Conservation (phyloP, 2,329 filamentous ascomycete genomes). For the Mollisia scopiformis region DNA sequence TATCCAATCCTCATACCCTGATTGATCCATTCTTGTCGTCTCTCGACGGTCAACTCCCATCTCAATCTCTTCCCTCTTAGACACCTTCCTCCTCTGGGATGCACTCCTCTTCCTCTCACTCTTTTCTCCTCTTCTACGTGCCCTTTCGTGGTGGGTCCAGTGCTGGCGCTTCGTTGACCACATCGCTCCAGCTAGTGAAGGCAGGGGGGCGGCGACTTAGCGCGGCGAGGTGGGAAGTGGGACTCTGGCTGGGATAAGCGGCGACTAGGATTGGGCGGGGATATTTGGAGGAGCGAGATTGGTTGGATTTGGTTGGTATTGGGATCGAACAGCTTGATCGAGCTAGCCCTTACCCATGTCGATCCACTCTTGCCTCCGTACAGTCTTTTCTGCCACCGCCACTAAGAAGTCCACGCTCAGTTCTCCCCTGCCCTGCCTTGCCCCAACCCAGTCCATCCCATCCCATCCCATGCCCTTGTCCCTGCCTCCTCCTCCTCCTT, state of each 20-base stretch:
- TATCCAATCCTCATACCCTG: too few species aligned
- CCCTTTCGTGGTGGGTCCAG: background rate
- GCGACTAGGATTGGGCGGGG: too few species aligned
- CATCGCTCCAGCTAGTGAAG: background rate
- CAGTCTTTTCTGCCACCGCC: background rate
- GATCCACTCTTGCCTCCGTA: background rate
- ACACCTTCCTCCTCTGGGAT: background rate
- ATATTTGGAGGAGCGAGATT: too few species aligned
- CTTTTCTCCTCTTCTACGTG: background rate
- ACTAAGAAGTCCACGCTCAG: background rate
- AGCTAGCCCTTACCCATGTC: too few species aligned
- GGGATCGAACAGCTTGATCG: too few species aligned
- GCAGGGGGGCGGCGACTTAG: background rate
- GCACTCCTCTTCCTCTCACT: background rate
- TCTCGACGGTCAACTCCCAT: too few species aligned
- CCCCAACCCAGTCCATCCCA: slow-evolving; percentile 20
- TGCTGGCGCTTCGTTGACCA: slow-evolving; percentile 8
- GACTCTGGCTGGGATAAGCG: background rate
- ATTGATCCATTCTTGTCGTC: too few species aligned
- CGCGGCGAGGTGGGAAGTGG: background rate
- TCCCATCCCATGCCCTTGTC: slow-evolving; percentile 15
- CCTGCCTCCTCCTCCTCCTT: background rate
- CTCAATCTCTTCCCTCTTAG: background rate
- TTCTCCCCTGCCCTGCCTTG: background rate
- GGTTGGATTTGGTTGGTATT: too few species aligned